These are phyloP conservation scores for Trametes cingulata DNA, from an alignment of 768 basidiomycete genomes.

Conservation along the genomic window DNA sequence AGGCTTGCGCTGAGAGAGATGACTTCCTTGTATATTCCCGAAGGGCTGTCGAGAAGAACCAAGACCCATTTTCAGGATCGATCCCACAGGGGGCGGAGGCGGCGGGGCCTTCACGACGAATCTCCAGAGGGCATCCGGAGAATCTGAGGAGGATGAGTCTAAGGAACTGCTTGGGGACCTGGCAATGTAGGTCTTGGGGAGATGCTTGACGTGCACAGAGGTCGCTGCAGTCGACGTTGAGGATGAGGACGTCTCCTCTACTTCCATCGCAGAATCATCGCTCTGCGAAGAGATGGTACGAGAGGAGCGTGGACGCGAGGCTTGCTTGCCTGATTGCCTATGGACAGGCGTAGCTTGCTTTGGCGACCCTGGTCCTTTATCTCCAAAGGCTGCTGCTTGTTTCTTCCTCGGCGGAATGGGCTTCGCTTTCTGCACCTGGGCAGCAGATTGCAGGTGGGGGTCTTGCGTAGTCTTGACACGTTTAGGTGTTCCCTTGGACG, in stretches of 20 bases:
- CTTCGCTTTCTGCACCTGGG: not conserved
- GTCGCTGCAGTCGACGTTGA: slow-evolving; percentile 11
- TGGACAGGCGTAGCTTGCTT: no score
- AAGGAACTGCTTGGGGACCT: slow-evolving; percentile 15
- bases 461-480: not conserved
- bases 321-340: no score
- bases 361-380: no score
- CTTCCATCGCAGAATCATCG: slow-evolving; percentile 12
- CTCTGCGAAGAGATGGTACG: not conserved
- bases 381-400: not conserved
- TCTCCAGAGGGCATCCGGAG: slow-evolving; percentile 33
- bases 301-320: not conserved
- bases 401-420: not conserved
- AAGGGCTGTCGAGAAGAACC: not conserved
- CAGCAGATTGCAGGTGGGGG: not conserved
- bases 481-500: not conserved
- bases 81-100: slow-evolving; percentile 8
- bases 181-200: not conserved
- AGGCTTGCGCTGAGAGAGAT: slow-evolving; percentile 28
- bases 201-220: not conserved
- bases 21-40: not conserved
- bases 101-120: slow-evolving; percentile 31
- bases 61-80: slow-evolving; percentile 5
- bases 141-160: slow-evolving; percentile 5
- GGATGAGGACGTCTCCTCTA: not conserved